Evolutionary conservation across 2,329 filamentous ascomycete genomes (phyloP), one percentile per base, ranked within the genome.

Genomic region (Fusarium irregulare): DNA sequence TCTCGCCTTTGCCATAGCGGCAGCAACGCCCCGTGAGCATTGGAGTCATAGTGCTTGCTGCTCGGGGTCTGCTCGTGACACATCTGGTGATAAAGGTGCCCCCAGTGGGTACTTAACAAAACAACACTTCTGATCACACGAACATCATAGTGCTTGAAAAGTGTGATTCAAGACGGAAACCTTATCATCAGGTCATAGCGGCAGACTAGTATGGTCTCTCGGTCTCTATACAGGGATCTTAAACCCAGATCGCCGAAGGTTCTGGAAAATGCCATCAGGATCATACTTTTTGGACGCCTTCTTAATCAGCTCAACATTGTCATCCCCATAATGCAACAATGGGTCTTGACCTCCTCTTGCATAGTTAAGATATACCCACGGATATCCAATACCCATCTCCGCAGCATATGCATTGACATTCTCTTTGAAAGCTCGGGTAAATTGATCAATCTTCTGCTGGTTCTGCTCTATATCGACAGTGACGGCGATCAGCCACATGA

Each of bases 201-300:
- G 18, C 1, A 11, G 9, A n/a, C 18, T 11, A 37, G 34, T 11
- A 37, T 21, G 21, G 21, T 21, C 21, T 21, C 3, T 21, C 21
- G 4, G 21, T 21, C 21, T n/a, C 1, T 6, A 11, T 4, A n/a
- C 34, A 6, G 28, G 5, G 16, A 49, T 23, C 10, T 49, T 32
- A 2, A 49, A 49, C 5, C 27, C 27, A 30, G 27, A 48, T 2
- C 27, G 27, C 0, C 46, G 27, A 7, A 30, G 16, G 1, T 12
- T 0, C 13, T 48, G 46, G 3, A 30, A 48, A 4, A 30, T 6
- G 4, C 9, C 9, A 3, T 10, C 5, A 0, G n/a, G n/a, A 2
- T 48, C 27, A 8, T 30, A 30, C 13, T 2, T 18, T 2, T 30
- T 11, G 3, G 13, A 48, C 6, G 9, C 9, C 0, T 3, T 7